A percentile compares a stretch with the other conserved stretches of the same genome.
phyloP scores from a whole-genome alignment of 352 stramenopile species.

The Phytophthora lateralis region DNA sequence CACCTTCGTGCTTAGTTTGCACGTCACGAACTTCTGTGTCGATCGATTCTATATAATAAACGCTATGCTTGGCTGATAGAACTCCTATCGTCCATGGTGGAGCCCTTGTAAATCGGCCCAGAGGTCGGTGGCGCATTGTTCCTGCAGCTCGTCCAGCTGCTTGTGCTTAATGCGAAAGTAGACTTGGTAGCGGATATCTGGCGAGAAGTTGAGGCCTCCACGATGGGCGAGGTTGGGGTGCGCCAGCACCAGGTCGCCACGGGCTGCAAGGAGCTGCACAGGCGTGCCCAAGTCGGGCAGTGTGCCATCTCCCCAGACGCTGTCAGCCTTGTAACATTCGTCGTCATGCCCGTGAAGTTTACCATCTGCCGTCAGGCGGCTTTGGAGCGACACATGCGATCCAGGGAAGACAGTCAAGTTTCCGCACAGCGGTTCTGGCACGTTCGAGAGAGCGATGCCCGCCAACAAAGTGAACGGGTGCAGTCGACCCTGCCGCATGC shows the following conservation, averaged over 20 bases:
- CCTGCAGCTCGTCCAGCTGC: constrained; percentile 43
- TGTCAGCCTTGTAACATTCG: constrained; percentile 67
- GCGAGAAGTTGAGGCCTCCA: constrained; percentile 82
- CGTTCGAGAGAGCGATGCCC: constrained; percentile 75
- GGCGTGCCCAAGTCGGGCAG: constrained; percentile 69
- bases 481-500: constrained; percentile 74
- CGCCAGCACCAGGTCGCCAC: constrained; percentile 73
- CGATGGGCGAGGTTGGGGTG: constrained; percentile 79
- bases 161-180: constrained; percentile 88
- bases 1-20: constrained; percentile 26
- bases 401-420: constrained; percentile 81
- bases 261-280: constrained; percentile 57
- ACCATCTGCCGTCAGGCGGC: constrained; percentile 51
- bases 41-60: constrained; percentile 38
- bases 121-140: constrained; percentile 32
- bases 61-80: constrained; percentile 34
- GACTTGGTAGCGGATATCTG: constrained; percentile 81
- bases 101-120: constrained; percentile 69
- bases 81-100: constrained; percentile 15
- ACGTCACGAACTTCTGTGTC: constrained; percentile 20
- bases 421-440: constrained; percentile 56
- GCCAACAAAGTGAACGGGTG: constrained; percentile 76
- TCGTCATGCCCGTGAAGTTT: constrained; percentile 59
- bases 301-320: constrained; percentile 79
- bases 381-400: constrained; percentile 61